Evolutionary conservation across 148 eudicot species (phyloP), one percentile per base, ranked within the genome.

Genomic region (Agrostemma githago): DNA sequence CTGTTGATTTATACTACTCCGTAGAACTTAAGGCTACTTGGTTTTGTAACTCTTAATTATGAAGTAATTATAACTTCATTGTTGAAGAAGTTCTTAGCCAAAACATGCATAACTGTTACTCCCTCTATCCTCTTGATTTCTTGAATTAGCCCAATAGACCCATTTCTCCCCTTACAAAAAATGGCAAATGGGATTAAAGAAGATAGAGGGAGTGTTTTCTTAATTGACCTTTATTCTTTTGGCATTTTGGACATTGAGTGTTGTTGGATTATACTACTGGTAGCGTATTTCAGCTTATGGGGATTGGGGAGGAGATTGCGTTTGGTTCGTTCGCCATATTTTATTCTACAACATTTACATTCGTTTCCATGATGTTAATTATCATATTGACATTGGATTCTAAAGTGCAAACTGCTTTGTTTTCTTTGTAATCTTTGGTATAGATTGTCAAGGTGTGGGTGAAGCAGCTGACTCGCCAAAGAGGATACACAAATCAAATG

Each of bases 401-500:
- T 15, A 59, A 64, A 3, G 16, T 62, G 2, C 44, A 74, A 60
- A 62, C 4, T 16, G 67, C 39, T 42, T 74, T 17, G 40, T 71
- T 40, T 38, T 59, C 71, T 8, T 60, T 66, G 17, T 66, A 14
- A 66, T 44, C 46, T 68, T 67, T 75, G 40, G 41, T 76, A 62
- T 69, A 91, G 98, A 86, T 91, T 81, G 97, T 88, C 60, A 85
- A 84, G 61, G 92, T 83, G 20, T 93, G 98, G 98, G 98, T 93
- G 66, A 93, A 91, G 84, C 87, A 85, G 38, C 79, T 91, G 78
- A 93, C 97, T 59, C 88, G 87, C 38, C 60, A 85, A 86, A 85
- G 85, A 79, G 98, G 98, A 41, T 93, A 93, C 80, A 84, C 92
- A 4, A 90, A 89, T 76, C 92, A 89, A 77, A 93, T 90, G 97